These are phyloP conservation scores for Linnemannia exigua DNA, from an alignment of 192 early-diverging fungal genomes.

Conservation along the genomic window DNA sequence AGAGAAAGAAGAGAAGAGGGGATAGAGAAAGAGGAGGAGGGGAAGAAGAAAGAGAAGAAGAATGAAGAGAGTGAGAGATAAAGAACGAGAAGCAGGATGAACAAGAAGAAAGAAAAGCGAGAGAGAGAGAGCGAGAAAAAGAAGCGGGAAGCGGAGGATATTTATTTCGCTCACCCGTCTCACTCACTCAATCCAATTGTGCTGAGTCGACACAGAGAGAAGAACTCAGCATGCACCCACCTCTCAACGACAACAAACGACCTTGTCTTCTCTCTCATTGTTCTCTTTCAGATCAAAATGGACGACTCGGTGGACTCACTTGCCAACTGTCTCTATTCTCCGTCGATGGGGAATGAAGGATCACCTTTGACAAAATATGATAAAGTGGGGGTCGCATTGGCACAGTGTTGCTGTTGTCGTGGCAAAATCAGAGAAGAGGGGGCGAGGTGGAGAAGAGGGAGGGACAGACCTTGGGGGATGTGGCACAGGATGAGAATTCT, in stretches of 20 bases:
- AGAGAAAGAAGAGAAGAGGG: background rate
- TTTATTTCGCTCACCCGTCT: background rate
- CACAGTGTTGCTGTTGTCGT: background rate
- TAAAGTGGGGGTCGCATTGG: background rate
- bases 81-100: background rate
- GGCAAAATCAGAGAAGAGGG: background rate
- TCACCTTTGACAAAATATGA: background rate
- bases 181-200: too few species aligned
- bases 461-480: background rate
- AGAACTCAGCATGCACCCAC: background rate
- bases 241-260: background rate
- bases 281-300: too few species aligned
- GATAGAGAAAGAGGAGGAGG: background rate
- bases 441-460: background rate
- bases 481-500: background rate
- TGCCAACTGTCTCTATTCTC: too few species aligned
- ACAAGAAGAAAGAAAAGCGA: background rate
- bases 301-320: background rate
- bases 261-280: too few species aligned
- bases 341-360: too few species aligned
- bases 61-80: background rate
- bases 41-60: background rate
- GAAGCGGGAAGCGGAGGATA: slow-evolving; percentile 7
- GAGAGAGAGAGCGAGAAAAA: slow-evolving; percentile 4
- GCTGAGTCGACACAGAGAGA: too few species aligned